Evolutionary conservation across 306 rosid genomes (phyloP).

Genomic region (Cucurbita maxima): DNA sequence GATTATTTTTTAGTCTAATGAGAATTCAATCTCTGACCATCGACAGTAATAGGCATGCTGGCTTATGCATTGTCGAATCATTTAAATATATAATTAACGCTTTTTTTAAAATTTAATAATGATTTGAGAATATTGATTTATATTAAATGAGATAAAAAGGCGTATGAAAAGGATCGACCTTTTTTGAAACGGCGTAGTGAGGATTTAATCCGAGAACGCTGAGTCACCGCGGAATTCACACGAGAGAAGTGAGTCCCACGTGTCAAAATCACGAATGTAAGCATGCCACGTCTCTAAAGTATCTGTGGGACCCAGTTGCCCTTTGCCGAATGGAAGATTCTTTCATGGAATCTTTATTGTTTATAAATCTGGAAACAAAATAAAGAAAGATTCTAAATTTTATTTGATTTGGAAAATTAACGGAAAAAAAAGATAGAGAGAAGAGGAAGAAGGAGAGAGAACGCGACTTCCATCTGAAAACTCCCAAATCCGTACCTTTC

Average conservation of each 20-base stretch:
- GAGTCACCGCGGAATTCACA: neutral
- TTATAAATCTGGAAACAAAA: neutral
- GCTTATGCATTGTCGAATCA: too few species aligned
- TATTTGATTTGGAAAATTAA: neutral
- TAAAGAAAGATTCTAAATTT: neutral
- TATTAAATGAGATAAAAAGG: neutral
- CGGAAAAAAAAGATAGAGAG: too few species aligned
- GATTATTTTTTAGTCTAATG: neutral
- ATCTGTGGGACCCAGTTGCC: neutral
- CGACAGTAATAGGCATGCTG: too few species aligned
- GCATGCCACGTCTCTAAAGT: neutral
- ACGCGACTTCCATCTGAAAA: neutral
- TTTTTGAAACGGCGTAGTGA: neutral
- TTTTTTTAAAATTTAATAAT: neutral
- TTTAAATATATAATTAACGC: too few species aligned
- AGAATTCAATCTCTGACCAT: neutral
- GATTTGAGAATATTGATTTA: neutral
- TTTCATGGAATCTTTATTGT: neutral
- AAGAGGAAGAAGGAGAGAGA: neutral
- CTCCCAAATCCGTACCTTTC: conserved; percentile 2
- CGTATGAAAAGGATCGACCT: neutral
- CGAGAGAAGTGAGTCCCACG: neutral
- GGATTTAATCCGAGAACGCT: neutral
- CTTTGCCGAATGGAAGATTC: neutral
- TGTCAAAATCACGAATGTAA: neutral